phyloP scores from a whole-genome alignment of 306 rosid species.

The Corylus heterophylla region DNA sequence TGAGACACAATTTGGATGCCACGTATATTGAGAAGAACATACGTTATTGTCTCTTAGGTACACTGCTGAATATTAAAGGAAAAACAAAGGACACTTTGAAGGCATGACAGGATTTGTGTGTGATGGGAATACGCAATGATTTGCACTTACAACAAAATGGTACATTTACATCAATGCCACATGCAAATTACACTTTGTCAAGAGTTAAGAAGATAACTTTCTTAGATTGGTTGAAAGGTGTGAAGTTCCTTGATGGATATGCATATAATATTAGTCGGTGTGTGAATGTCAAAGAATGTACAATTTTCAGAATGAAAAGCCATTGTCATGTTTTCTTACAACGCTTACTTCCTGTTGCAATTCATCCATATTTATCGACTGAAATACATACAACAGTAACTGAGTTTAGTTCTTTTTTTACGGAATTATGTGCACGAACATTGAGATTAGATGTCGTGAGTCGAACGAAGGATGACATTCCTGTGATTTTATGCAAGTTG shows the following conservation, averaged over 20 bases:
- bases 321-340: slow-evolving; percentile 5
- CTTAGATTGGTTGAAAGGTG: not conserved
- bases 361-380: not conserved
- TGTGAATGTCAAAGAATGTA: no score
- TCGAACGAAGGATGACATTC: no score
- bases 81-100: not conserved
- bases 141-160: not conserved
- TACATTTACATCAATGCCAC: not conserved
- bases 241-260: not conserved
- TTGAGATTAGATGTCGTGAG: not conserved
- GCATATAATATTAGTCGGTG: not conserved
- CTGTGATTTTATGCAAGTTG: no score
- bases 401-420: not conserved
- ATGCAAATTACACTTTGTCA: not conserved
- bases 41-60: not conserved
- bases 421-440: not conserved
- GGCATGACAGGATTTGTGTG: no score
- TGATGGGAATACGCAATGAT: not conserved
- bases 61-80: not conserved
- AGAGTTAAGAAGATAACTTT: not conserved
- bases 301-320: not conserved
- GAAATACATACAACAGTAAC: not conserved
- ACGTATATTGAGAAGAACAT: not conserved
- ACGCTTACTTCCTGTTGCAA: not conserved
- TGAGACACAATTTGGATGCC: not conserved